Evolutionary conservation across 2,329 filamentous ascomycete genomes (phyloP), one percentile per base, ranked within the genome.

Genomic region (Fusarium luffae): DNA sequence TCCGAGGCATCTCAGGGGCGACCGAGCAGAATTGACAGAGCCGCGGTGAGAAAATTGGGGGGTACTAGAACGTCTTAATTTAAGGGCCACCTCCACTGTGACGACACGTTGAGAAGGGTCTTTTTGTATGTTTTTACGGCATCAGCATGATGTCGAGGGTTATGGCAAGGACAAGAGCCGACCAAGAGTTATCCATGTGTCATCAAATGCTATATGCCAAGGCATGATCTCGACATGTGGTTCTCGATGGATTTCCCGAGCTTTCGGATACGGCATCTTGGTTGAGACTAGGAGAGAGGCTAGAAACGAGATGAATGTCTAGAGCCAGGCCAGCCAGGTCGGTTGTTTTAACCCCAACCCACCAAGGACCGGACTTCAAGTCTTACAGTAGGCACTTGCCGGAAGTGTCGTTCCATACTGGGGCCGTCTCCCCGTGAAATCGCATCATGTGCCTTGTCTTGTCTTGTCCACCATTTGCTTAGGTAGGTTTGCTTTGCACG

Each of bases 1-100:
- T 77, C 74, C 61, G 54, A 68, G 48, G 50, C 58, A 63, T 63
- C 49, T 75, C 72, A 75, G 74, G 68, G 72, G 73, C 64, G 71
- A 63, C 55, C 23, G 62, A 50, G 59, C 57, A 66, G 59, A 59
- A 43, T 69, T 68, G 65, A 74, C 73, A 75, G 73, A 74, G 72
- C 72, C 72, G 72, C 72, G 66, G 70, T 61, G 66, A 66, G 34
- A 63, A 59, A 64, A 67, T 55, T 49, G 59, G 69, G 30, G 64
- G 60, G 60, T 68, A 55, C 69, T 71, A 71, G 54, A 69, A 63
- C 49, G 48, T 61, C 59, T 59, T 52, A 63, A 66, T 70, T 55
- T 61, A 65, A 67, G 49, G 59, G 54, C 68, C 59, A 41, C 63
- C 68, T 70, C 63, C 63, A 62, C 55, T 55, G 68, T 69, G 68